Base-by-base conservation (phyloP, 768 basidiomycete species). In the Tricholoma hemisulphureum region DNA sequence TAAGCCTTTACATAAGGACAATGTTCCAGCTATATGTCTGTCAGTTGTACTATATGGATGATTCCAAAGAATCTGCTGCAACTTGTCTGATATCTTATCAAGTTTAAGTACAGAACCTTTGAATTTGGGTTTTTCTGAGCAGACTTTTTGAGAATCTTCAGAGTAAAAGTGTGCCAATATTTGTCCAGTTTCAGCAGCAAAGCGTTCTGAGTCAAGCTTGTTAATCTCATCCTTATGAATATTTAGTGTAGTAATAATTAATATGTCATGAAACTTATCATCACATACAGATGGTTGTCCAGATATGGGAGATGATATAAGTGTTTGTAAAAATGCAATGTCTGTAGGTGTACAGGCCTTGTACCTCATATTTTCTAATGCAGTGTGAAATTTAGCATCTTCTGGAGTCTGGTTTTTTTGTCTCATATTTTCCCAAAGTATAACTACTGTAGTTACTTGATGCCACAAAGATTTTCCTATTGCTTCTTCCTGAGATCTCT, bases 291-390 rank as follows among this genome's bases (percentile, higher is more conserved):
- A 50, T 1, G 61, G 60, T 29, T 51, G 51, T 14, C 56, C 58
- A 2, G 57, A 48, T 13, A 20, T 7, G 0, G 39, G 39, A 14
- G 68, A 60, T 7, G 68, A 57, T 4, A 75, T 57, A 16, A 65
- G 13, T 6, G 65, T 65, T 7, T 60, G 23, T 2, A 80, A 58
- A 57, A 78, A 76, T 2, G n/a, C 41, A 11, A 80, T 55, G 56
- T 81, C 78, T 20, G 63, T 69, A 1, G 18, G 3, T 1, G 75
- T 78, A 60, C 78, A 80, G 0, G 70, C 63, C n/a, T 67, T 69
- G 56, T 76, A 80, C 23, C 74, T 39, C 77, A 78, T 73, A 60
- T 78, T 76, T 26, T 69, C 68, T 0, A 79, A 51, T 0, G 70
- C 69, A 1, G 51, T 65, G 29, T 73, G 18, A 2, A 77, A 66